Evolutionary conservation across 2,329 filamentous ascomycete genomes (phyloP).

Genomic region (Malbranchea cinnamomea): DNA sequence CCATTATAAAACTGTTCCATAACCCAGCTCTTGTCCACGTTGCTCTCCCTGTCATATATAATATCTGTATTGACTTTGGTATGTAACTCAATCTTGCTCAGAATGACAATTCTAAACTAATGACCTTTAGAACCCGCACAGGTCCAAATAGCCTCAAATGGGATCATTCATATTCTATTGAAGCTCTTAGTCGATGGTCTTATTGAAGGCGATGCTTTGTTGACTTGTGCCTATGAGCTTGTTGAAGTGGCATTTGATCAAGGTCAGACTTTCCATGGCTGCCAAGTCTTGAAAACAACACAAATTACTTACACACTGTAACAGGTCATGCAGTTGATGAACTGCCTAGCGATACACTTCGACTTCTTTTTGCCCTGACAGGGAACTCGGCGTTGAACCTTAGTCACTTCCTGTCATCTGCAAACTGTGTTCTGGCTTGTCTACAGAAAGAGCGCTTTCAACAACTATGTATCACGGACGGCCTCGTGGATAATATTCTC

Average conservation of each 20-base stretch:
- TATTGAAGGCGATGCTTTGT: slow-evolving; percentile 19
- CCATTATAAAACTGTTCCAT: slow-evolving; percentile 22
- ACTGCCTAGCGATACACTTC: slow-evolving; percentile 22
- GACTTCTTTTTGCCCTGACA: slow-evolving; percentile 21
- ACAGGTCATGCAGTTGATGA: slow-evolving; percentile 20
- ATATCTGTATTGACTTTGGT: slow-evolving; percentile 32
- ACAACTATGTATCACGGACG: slow-evolving; percentile 19
- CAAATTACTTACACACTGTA: no score
- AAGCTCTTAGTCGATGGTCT: slow-evolving; percentile 20
- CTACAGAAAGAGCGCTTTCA: slow-evolving; percentile 26
- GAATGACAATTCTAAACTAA: slow-evolving; percentile 1
- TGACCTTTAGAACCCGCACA: slow-evolving; percentile 22
- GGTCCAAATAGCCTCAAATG: slow-evolving; percentile 22
- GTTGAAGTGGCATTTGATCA: slow-evolving; percentile 25
- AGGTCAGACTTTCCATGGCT: no score
- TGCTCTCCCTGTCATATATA: slow-evolving; percentile 30
- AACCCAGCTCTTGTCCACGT: slow-evolving; percentile 23
- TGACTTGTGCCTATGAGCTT: slow-evolving; percentile 26
- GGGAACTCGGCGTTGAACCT: slow-evolving; percentile 15
- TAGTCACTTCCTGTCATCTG: slow-evolving; percentile 19
- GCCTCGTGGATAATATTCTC: slow-evolving; percentile 19
- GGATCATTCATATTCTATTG: slow-evolving; percentile 22
- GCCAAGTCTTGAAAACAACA: no score
- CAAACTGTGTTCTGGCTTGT: slow-evolving; percentile 20
- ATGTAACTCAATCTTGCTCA: slow-evolving; percentile 4